Base-by-base conservation (phyloP, 1,284 basidiomycete genomes). In the Melanopsichium pennsylvanicum region DNA sequence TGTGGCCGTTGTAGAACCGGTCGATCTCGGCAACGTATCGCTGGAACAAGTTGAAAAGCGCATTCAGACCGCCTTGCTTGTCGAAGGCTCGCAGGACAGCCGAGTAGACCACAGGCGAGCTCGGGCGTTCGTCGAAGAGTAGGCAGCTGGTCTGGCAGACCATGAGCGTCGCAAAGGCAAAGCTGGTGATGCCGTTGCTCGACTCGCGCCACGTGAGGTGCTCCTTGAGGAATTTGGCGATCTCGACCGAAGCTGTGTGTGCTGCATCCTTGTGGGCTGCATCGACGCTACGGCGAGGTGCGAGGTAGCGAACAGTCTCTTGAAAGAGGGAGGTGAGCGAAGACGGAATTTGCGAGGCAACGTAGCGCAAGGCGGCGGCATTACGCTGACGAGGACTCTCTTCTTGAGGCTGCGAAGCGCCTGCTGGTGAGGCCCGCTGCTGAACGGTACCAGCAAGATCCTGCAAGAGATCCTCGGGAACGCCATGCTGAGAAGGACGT, bases 281-380 rank as follows among this genome's bases (percentile, higher is more conserved):
- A 75, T 98, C 95, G 13, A 88, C 70, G 25, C 89, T 87, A 55
- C 94, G 86, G 22, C 89, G 89, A 76, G 91, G 88, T 11, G 83
- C 81, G 79, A 97, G 89, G 78, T 96, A 85, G 79, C 92, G 91
- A 61, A 93, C 89, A 59, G 93, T 87, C 15, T 93, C 88, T 86
- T 92, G 90, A 83, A 96, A 93, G 81, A 97, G 90, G 5, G 91
- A 89, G 1, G 88, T 87, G 54, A 95, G 82, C 4, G 89, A 86
- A 23, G 86, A 87, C 0, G 93, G 91, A 48, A 95, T 85, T 37
- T 90, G 88, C 56, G 89, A 88, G 0, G 89, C 88, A 27, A 97
- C 83, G 74, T 93, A 91, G 79, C 89, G 90, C 34, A 94, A 82
- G 13, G 74, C 73, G 5, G 55, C 56, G 4, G 54, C 59, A 39